A percentile compares a stretch with the other conserved stretches of the same genome.
Conservation (phyloP, 2,329 filamentous ascomycete species). For the Aspergillus proliferans region DNA sequence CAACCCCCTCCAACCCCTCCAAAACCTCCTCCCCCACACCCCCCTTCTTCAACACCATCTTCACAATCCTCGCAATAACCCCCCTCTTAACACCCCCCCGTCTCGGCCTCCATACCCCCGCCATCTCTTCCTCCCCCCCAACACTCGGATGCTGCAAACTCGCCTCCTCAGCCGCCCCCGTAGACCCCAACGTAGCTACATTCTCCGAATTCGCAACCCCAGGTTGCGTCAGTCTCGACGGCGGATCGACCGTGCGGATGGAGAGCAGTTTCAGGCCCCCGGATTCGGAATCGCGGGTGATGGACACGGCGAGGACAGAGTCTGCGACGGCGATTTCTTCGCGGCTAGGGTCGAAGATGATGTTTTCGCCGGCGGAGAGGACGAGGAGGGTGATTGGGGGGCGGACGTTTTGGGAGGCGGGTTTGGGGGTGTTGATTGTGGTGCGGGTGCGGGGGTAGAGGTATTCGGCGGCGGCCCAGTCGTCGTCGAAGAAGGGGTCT, state of each 20-base stretch:
- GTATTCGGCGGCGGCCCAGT: constrained; percentile 79
- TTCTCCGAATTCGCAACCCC: constrained; percentile 62
- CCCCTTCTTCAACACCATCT: constrained; percentile 66
- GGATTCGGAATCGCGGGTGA: constrained; percentile 43
- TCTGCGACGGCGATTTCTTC: constrained; percentile 94
- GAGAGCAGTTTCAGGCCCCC: constrained; percentile 57
- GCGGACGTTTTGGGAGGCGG: constrained; percentile 37
- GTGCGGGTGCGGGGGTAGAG: constrained; percentile 58
- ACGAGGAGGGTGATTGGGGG: constrained; percentile 90
- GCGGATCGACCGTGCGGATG: constrained; percentile 67
- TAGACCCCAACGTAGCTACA: constrained; percentile 43
- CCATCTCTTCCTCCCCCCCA: constrained; percentile 54
- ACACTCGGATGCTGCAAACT: constrained; percentile 42
- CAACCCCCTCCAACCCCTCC: constrained; percentile 64
- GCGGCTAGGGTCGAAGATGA: constrained; percentile 86
- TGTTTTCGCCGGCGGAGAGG: constrained; percentile 75
- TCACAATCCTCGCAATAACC: constrained; percentile 67
- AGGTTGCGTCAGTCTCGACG: constrained; percentile 64
- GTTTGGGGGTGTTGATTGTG: constrained; percentile 14
- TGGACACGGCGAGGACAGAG: constrained; percentile 76
- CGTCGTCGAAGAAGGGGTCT: constrained; percentile 95
- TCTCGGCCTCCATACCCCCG: constrained; percentile 78
- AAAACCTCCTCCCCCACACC: constrained; percentile 84
- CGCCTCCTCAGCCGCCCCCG: constrained; percentile 36
- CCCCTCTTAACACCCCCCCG: constrained; percentile 73